Conservation (phyloP, 2,329 filamentous ascomycete genomes). For the Nigrospora sphaerica region DNA sequence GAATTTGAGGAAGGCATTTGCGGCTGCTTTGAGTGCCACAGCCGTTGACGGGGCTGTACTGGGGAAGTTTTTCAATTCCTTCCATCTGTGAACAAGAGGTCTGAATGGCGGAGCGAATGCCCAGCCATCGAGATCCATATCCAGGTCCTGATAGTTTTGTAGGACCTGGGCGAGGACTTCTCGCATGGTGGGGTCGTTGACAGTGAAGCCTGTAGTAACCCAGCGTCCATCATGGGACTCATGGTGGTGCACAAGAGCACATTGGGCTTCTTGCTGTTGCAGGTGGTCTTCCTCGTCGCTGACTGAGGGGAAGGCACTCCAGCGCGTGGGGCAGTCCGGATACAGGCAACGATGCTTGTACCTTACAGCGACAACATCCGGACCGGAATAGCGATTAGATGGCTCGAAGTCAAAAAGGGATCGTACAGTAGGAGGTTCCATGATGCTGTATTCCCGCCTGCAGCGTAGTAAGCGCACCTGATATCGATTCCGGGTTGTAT, state of each 20-base stretch:
- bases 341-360: slow-evolving; percentile 17
- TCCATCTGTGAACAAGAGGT: slow-evolving; percentile 30
- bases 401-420: too few relatives aligned
- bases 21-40: slow-evolving; percentile 5
- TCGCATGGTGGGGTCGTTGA: slow-evolving; percentile 23
- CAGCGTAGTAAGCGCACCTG: too few relatives aligned
- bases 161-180: slow-evolving; percentile 19
- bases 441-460: too few relatives aligned
- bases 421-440: too few relatives aligned
- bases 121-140: slow-evolving; percentile 23
- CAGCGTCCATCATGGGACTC: slow-evolving; percentile 18
- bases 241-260: slow-evolving; percentile 26
- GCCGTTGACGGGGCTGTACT: not conserved
- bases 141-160: slow-evolving; percentile 24
- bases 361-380: too few relatives aligned
- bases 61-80: slow-evolving; percentile 11
- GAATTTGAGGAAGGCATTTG: slow-evolving; percentile 17
- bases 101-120: slow-evolving; percentile 23
- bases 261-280: slow-evolving; percentile 8
- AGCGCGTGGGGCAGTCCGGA: slow-evolving; percentile 16
- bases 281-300: slow-evolving; percentile 19
- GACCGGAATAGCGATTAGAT: too few relatives aligned
- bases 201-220: slow-evolving; percentile 21
- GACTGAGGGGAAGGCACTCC: slow-evolving; percentile 18
- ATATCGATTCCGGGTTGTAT: too few relatives aligned